These are phyloP conservation scores for Leishmania tropica DNA, from an alignment of 208 protist genomes.

Conservation along the genomic window DNA sequence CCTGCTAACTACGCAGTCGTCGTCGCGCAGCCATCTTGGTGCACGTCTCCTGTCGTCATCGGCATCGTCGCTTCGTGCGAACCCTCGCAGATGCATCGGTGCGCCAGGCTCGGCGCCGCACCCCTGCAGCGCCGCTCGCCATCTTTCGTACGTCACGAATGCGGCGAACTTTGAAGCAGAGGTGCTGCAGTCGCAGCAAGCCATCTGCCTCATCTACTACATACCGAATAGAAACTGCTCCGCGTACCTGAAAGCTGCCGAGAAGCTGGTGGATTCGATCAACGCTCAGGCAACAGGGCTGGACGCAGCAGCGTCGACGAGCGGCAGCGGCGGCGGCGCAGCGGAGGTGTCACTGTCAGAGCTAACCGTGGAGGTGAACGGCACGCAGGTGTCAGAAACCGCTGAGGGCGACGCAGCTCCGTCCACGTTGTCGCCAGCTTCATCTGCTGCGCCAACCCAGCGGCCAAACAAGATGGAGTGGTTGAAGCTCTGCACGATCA, in stretches of 20 bases:
- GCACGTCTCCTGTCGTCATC: neutral
- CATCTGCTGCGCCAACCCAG: neutral
- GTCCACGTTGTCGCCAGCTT: neutral
- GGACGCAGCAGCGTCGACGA: neutral
- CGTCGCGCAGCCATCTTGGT: neutral
- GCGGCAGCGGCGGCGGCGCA: neutral
- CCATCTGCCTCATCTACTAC: conserved; percentile 86
- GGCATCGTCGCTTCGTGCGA: neutral
- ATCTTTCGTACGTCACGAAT: conserved; percentile 49
- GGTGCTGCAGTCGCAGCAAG: conserved; percentile 89
- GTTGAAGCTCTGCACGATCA: conserved; percentile 87
- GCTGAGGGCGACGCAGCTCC: neutral
- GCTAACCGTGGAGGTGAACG: neutral
- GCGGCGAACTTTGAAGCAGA: conserved; percentile 78
- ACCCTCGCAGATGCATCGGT: neutral
- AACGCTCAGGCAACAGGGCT: conserved; percentile 54
- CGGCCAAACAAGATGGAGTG: conserved; percentile 32
- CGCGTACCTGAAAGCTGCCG: conserved; percentile 58
- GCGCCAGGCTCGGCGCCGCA: neutral
- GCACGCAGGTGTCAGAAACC: neutral
- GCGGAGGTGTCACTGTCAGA: neutral
- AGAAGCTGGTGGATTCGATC: conserved; percentile 73
- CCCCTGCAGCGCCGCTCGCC: neutral
- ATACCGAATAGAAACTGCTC: conserved; percentile 66
- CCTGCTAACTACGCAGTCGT: neutral